Evolutionary conservation across 257 asterid genomes (phyloP).

Genomic region (Solanum sitiens): DNA sequence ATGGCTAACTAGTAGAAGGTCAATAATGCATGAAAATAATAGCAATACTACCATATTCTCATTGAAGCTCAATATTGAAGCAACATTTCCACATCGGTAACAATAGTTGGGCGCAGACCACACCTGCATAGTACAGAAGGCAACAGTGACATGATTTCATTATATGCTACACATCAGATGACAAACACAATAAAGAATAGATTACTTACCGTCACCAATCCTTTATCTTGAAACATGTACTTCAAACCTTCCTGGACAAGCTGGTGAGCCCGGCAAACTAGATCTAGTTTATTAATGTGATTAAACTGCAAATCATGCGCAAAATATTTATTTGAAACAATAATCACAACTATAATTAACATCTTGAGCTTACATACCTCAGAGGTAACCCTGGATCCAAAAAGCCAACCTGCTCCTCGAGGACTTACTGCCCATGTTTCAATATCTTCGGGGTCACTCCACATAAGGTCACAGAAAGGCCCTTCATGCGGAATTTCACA

Average conservation of each 20-base stretch:
- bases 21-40: neutral
- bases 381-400: slow-evolving; percentile 93
- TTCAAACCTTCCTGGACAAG: slow-evolving; percentile 98
- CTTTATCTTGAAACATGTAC: slow-evolving; percentile 98
- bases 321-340: neutral
- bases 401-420: slow-evolving; percentile 99
- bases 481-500: slow-evolving; percentile 99
- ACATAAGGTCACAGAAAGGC: slow-evolving; percentile 98
- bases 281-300: slow-evolving; percentile 87
- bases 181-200: neutral
- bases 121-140: slow-evolving; percentile 43
- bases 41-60: slow-evolving; percentile 73
- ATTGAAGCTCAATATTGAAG: slow-evolving; percentile 92
- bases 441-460: slow-evolving; percentile 99
- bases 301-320: slow-evolving; percentile 57
- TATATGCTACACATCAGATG: neutral
- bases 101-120: slow-evolving; percentile 99
- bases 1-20: neutral
- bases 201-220: slow-evolving; percentile 90
- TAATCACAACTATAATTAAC: neutral
- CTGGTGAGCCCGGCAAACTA: slow-evolving; percentile 98
- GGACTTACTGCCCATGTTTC: slow-evolving; percentile 99
- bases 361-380: slow-evolving; percentile 38
- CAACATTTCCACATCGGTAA: slow-evolving; percentile 97
- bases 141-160: neutral